These are phyloP conservation scores for Glaciozyma antarctica DNA, from an alignment of 768 basidiomycete genomes.

Conservation along the genomic window DNA sequence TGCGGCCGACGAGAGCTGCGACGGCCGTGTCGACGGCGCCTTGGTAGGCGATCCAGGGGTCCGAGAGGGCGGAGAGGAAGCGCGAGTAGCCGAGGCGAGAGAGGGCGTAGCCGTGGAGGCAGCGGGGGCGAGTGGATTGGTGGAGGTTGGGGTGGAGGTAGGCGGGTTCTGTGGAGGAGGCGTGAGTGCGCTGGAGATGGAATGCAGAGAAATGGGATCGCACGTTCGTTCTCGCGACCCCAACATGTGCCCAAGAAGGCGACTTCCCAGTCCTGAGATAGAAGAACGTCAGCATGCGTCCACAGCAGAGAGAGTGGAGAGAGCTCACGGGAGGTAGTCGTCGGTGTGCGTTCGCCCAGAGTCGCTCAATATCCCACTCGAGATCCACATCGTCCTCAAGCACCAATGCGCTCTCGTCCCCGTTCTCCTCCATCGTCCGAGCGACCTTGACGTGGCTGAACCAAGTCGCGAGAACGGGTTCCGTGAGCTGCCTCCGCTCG, in stretches of 20 bases:
- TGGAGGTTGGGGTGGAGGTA: conserved; percentile 34
- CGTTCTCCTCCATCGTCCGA: conserved; percentile 24
- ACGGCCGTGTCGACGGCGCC: conserved; percentile 32
- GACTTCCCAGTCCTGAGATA: conserved; percentile 32
- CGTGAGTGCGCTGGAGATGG: too few relatives aligned
- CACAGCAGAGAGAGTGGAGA: background rate
- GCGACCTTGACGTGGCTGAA: conserved; percentile 32
- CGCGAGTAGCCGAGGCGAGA: conserved; percentile 16
- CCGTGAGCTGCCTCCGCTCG: conserved; percentile 28
- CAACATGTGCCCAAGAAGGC: conserved; percentile 34
- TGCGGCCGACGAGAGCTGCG: conserved; percentile 17
- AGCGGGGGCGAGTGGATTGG: conserved; percentile 30
- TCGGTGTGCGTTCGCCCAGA: conserved; percentile 28
- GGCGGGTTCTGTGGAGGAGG: conserved; percentile 18
- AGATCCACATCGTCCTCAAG: conserved; percentile 36
- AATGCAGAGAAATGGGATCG: too few relatives aligned
- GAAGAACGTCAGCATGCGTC: background rate
- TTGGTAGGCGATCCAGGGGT: conserved; percentile 32
- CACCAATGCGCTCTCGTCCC: conserved; percentile 31
- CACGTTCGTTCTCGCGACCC: conserved; percentile 27
- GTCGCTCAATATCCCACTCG: conserved; percentile 35
- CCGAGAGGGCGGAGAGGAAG: conserved; percentile 17
- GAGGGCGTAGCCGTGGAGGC: conserved; percentile 35
- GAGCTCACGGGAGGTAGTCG: conserved; percentile 11
- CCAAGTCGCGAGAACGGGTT: conserved; percentile 30